Evolutionary conservation across 179 eudicot species (phyloP).

Genomic region (Beta corolliflora): DNA sequence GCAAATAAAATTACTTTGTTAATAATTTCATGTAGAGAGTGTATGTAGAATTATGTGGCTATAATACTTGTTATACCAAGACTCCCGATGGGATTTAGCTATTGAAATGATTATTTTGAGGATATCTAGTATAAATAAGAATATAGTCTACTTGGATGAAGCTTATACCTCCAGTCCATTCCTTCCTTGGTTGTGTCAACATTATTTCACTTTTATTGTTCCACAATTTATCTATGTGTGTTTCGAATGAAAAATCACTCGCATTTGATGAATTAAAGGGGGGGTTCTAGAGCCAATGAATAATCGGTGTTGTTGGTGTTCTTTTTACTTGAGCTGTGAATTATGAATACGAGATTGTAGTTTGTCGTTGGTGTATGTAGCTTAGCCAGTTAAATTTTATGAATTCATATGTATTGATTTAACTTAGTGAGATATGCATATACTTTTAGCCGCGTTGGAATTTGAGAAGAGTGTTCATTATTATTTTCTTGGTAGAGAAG

Average conservation of each 20-base stretch:
- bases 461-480: not conserved
- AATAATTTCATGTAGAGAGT: not conserved
- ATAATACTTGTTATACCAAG: not conserved
- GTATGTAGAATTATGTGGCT: too few species aligned
- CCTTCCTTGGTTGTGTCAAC: not conserved
- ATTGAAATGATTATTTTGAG: too few species aligned
- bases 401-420: slow-evolving; percentile 4
- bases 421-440: slow-evolving; percentile 13
- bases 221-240: not conserved
- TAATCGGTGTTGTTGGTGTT: not conserved
- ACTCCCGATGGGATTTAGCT: too few species aligned
- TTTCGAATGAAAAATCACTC: not conserved
- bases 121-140: too few species aligned
- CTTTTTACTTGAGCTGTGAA: slow-evolving; percentile 6
- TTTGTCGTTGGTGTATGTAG: slow-evolving; percentile 7
- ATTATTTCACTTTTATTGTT: not conserved
- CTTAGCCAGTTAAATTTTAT: slow-evolving; percentile 19
- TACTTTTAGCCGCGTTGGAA: not conserved
- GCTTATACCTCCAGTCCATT: not conserved
- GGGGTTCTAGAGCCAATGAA: not conserved
- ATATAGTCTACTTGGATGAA: too few species aligned
- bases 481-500: slow-evolving; percentile 64
- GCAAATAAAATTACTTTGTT: not conserved
- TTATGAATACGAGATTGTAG: not conserved
- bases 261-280: not conserved